Base-by-base conservation (phyloP, 495 filamentous ascomycete genomes). In the Hypoxylon intermedium region DNA sequence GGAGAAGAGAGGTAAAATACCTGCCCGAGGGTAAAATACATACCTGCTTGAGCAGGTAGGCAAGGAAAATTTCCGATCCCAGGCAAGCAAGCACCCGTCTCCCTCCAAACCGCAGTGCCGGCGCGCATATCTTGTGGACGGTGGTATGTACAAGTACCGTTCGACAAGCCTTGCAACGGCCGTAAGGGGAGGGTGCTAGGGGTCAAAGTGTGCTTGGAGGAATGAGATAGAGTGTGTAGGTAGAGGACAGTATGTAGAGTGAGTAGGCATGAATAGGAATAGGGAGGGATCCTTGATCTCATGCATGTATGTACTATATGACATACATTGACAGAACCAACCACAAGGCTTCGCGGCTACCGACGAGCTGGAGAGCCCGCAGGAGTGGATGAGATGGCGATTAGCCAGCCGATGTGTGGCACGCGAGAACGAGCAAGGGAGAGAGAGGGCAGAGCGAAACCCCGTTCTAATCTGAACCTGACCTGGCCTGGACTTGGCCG, bases 111-210 rank as follows among this genome's bases (percentile, higher is more conserved):
- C 43, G 46, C 47, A 15, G 46, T 31, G 38, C 30, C 33, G 46
- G 40, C 18, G 46, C 46, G 45, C 23, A 13, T 26, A 9, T 9
- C n/a, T n/a, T n/a, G n/a, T n/a, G n/a, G n/a, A n/a, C n/a, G n/a
- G n/a, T n/a, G n/a, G 3, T 34, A 31, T 45, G 33, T 15, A 36
- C 15, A 36, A 9, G 12, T 7, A 48, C 30, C 23, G n/a, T 43
- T 3, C 16, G 7, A 41, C 40, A 16, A 13, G 36, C 42, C 63
- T 58, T 12, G 20, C 51, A 63, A 68, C 68, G 68, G 68, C 68
- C 68, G 68, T 71, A 71, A 71, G 61, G 43, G n/a, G n/a, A n/a
- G n/a, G n/a, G n/a, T n/a, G n/a, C n/a, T n/a, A n/a, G n/a, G n/a
- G n/a, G n/a, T n/a, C n/a, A n/a, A n/a, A n/a, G n/a, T n/a, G n/a